These are phyloP conservation scores for Saccharomyces hybrid DNA, from an alignment of 1,139 yeast genomes.

Conservation along the genomic window DNA sequence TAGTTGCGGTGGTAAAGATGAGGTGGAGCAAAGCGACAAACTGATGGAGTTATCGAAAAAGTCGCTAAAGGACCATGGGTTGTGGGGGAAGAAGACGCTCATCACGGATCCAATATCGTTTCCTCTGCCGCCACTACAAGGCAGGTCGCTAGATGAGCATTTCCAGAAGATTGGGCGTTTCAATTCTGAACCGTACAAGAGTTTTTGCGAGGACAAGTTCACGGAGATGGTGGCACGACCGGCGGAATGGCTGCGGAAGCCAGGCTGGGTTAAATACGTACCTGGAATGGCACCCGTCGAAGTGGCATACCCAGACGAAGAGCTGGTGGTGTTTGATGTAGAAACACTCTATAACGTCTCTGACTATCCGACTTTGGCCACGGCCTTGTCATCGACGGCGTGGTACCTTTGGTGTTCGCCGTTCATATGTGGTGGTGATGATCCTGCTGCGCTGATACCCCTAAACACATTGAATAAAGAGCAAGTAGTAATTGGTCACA, in stretches of 20 bases:
- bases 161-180: slow-evolving; percentile 62
- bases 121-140: slow-evolving; percentile 61
- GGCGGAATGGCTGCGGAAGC: slow-evolving; percentile 42
- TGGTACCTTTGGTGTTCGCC: slow-evolving; percentile 98
- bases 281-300: slow-evolving; percentile 43
- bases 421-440: slow-evolving; percentile 46
- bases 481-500: slow-evolving; percentile 76
- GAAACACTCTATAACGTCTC: slow-evolving; percentile 76
- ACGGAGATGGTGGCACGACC: slow-evolving; percentile 46
- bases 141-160: slow-evolving; percentile 72
- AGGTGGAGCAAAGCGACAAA: slow-evolving; percentile 28
- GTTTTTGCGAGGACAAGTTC: slow-evolving; percentile 38
- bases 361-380: slow-evolving; percentile 70
- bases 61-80: slow-evolving; percentile 54
- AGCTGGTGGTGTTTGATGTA: slow-evolving; percentile 74
- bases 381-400: slow-evolving; percentile 68
- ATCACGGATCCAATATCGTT: slow-evolving; percentile 54
- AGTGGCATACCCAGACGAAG: slow-evolving; percentile 61
- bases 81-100: slow-evolving; percentile 77
- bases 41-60: slow-evolving; percentile 50
- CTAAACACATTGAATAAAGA: slow-evolving; percentile 41
- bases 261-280: slow-evolving; percentile 84
- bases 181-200: slow-evolving; percentile 54
- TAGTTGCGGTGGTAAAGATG: slow-evolving; percentile 30
- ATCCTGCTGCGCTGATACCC: slow-evolving; percentile 66